These are phyloP conservation scores for Hygrophorus russula DNA, from an alignment of 768 basidiomycete species.

Conservation along the genomic window DNA sequence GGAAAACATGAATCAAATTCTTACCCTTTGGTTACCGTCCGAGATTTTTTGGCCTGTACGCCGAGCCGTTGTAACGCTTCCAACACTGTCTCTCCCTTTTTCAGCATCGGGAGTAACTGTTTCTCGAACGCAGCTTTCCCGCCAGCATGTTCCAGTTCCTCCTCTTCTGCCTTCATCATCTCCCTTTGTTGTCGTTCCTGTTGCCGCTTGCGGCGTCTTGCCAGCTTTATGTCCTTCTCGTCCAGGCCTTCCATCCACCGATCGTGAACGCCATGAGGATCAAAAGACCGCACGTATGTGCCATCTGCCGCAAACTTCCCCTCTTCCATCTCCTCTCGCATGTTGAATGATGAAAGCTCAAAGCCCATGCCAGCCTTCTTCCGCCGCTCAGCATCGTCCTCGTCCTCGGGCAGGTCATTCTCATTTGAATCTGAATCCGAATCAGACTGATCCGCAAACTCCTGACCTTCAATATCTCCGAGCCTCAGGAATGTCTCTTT, in stretches of 20 bases:
- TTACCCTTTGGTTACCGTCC: conserved; percentile 20
- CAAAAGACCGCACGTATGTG: conserved; percentile 72
- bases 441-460: conserved; percentile 49
- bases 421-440: conserved; percentile 33
- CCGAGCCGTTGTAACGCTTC: conserved; percentile 86
- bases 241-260: conserved; percentile 90
- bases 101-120: conserved; percentile 63
- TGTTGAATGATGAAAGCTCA: conserved; percentile 93
- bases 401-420: conserved; percentile 49
- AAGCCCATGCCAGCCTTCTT: conserved; percentile 88
- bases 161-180: conserved; percentile 61
- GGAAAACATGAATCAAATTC: conserved; percentile 12
- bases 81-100: conserved; percentile 84
- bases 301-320: conserved; percentile 96
- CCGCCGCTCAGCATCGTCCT: conserved; percentile 66
- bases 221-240: conserved; percentile 77
- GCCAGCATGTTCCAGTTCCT: conserved; percentile 57
- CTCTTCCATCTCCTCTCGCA: conserved; percentile 98
- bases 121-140: conserved; percentile 53
- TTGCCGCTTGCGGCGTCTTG: conserved; percentile 62
- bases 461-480: conserved; percentile 96
- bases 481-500: conserved; percentile 71
- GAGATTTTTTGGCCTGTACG: conserved; percentile 44
- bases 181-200: conserved; percentile 65
- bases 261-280: conserved; percentile 88